A percentile compares a stretch with the other conserved stretches of the same genome.
Evolutionary conservation across 352 stramenopile species (phyloP).

Genomic region (Globisporangium sylvaticum): DNA sequence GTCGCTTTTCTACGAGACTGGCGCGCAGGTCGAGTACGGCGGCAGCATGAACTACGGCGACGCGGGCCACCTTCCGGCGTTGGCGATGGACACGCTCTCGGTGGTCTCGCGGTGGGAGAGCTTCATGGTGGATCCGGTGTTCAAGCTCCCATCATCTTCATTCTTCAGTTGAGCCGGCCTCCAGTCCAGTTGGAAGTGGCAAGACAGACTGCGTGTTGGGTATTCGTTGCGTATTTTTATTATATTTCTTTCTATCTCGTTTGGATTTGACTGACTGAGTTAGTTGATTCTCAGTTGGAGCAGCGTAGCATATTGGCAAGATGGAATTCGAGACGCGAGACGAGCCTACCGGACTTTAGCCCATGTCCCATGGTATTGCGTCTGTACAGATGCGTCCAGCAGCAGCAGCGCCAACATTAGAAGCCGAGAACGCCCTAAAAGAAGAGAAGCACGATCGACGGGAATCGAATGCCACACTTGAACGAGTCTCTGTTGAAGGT

Average conservation of each 20-base stretch:
- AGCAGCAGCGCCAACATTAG: no score
- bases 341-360: no score
- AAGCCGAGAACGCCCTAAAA: not conserved
- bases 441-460: not conserved
- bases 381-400: no score
- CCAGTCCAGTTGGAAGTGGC: not conserved
- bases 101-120: constrained; percentile 60
- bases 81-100: constrained; percentile 70
- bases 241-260: not conserved
- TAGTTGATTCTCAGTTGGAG: not conserved
- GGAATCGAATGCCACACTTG: not conserved
- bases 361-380: no score
- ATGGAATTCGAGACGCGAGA: not conserved
- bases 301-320: not conserved
- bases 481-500: not conserved
- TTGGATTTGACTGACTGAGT: not conserved
- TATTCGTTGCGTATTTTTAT: constrained; percentile 5
- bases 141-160: constrained; percentile 35
- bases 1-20: constrained; percentile 31
- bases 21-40: constrained; percentile 62
- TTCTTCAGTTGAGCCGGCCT: constrained; percentile 14
- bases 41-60: constrained; percentile 62
- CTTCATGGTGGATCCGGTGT: constrained; percentile 57
- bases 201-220: not conserved
- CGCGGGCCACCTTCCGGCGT: constrained; percentile 30